These are phyloP conservation scores for Phanerodontia chrysosporium DNA, from an alignment of 768 basidiomycete species.

Conservation along the genomic window DNA sequence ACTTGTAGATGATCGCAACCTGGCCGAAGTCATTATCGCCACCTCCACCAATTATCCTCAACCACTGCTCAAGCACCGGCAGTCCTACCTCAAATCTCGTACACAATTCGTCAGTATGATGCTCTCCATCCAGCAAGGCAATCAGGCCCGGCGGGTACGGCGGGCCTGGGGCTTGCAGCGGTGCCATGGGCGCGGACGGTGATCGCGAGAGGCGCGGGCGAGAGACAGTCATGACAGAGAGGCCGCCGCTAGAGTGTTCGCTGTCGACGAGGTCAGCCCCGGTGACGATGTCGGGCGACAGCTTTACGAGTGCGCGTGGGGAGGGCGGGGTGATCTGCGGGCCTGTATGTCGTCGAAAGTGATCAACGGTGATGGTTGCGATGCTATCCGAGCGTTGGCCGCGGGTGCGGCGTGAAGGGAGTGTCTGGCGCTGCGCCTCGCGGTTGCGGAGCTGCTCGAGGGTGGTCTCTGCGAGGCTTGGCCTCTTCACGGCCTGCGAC, in stretches of 20 bases:
- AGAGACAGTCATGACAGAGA: slow-evolving; percentile 24
- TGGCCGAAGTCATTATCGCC: slow-evolving; percentile 64
- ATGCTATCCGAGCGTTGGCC: slow-evolving; percentile 11
- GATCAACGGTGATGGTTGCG: slow-evolving; percentile 7
- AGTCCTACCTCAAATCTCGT: slow-evolving; percentile 80
- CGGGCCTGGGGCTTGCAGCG: slow-evolving; percentile 25
- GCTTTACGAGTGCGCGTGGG: neutral
- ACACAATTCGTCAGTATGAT: slow-evolving; percentile 89
- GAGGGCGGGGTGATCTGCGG: neutral
- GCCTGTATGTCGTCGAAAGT: neutral
- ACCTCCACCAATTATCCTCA: slow-evolving; percentile 54
- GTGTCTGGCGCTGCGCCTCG: slow-evolving; percentile 4
- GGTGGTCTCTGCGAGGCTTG: slow-evolving; percentile 66
- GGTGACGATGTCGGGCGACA: slow-evolving; percentile 10
- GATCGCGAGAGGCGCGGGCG: slow-evolving; percentile 53
- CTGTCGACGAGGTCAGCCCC: slow-evolving; percentile 18
- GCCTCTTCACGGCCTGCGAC: slow-evolving; percentile 30
- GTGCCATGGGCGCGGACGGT: slow-evolving; percentile 48
- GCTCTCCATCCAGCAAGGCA: slow-evolving; percentile 76
- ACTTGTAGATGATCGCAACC: slow-evolving; percentile 78
- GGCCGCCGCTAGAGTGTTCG: slow-evolving; percentile 23
- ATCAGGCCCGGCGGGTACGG: slow-evolving; percentile 56
- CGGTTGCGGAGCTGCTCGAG: slow-evolving; percentile 58
- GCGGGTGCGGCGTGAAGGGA: neutral
- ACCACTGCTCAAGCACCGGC: slow-evolving; percentile 75